Percentiles rank a stretch among this genome's conserved stretches.
Evolutionary conservation across 2,329 filamentous ascomycete species (phyloP).

Genomic region (Colletotrichum eleusines): DNA sequence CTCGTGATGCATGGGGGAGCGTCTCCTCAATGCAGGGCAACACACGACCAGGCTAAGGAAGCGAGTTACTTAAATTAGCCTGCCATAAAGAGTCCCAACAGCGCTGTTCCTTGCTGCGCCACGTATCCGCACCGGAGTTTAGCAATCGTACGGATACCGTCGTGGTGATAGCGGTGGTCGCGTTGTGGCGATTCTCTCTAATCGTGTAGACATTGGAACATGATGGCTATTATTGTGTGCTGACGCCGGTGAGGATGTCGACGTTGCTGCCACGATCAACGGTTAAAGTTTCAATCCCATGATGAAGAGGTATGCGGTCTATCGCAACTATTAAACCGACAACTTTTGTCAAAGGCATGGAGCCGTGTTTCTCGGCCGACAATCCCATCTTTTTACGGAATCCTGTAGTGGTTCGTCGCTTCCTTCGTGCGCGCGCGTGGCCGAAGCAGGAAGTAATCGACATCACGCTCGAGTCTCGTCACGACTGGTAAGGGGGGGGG

Average conservation of each 20-base stretch:
- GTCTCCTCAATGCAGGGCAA: constrained; percentile 26
- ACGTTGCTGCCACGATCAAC: background rate
- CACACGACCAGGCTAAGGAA: constrained; percentile 8
- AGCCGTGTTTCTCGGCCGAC: constrained; percentile 4
- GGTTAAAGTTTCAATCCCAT: too few species aligned
- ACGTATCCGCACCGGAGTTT: background rate
- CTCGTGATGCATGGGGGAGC: constrained; percentile 10
- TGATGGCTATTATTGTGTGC: background rate
- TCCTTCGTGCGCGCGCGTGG: constrained; percentile 29
- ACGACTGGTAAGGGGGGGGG: background rate
- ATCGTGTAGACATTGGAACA: constrained; percentile 3
- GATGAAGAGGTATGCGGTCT: background rate
- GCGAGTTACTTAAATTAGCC: constrained; percentile 36
- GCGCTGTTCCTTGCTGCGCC: constrained; percentile 10
- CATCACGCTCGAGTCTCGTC: too few species aligned
- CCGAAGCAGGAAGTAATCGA: constrained; percentile 24
- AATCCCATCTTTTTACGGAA: constrained; percentile 9
- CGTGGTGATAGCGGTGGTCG: constrained; percentile 1
- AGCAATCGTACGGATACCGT: background rate
- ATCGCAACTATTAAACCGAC: background rate
- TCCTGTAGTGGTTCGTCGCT: constrained; percentile 6
- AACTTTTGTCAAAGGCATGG: constrained; percentile 3
- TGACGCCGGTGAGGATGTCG: background rate
- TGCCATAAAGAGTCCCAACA: constrained; percentile 21
- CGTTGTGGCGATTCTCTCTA: constrained; percentile 7